These are phyloP conservation scores for Aureobasidium pullulans DNA, from an alignment of 2,329 filamentous ascomycete genomes.

Conservation along the genomic window DNA sequence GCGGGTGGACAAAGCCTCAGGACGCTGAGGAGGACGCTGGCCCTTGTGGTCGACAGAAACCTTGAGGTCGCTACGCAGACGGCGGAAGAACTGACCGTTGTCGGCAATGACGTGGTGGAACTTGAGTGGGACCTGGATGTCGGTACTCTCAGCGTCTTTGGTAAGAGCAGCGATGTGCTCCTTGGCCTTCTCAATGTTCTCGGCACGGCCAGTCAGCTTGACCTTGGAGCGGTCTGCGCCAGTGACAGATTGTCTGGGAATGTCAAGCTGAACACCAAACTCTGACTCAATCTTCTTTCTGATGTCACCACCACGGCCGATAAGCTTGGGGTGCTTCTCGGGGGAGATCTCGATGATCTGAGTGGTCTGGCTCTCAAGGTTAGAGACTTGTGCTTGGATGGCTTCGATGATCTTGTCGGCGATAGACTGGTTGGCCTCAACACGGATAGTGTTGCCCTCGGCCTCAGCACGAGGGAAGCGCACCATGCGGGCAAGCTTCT, in stretches of 20 bases:
- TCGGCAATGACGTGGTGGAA: constrained; percentile 81
- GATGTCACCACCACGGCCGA: constrained; percentile 83
- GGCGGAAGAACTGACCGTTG: constrained; percentile 89
- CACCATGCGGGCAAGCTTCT: constrained; percentile 78
- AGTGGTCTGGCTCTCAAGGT: constrained; percentile 75
- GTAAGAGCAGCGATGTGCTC: constrained; percentile 70
- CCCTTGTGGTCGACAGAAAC: constrained; percentile 90
- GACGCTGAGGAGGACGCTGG: constrained; percentile 65
- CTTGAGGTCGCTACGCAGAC: constrained; percentile 73
- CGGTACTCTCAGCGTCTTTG: constrained; percentile 84
- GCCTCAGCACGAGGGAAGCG: constrained; percentile 85
- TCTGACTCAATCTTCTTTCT: constrained; percentile 78
- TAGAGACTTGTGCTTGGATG: constrained; percentile 73
- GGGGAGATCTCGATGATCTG: constrained; percentile 74
- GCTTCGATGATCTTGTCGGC: constrained; percentile 82
- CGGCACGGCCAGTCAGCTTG: constrained; percentile 73
- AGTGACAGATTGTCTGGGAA: constrained; percentile 64
- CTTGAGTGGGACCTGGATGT: constrained; percentile 71
- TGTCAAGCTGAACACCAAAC: constrained; percentile 80
- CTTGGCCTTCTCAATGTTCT: constrained; percentile 77
- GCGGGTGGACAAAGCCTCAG: constrained; percentile 41
- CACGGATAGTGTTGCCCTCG: constrained; percentile 68
- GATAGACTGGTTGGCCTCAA: constrained; percentile 76
- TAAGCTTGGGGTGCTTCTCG: constrained; percentile 83
- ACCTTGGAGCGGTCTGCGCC: constrained; percentile 76